phyloP scores from a whole-genome alignment of 2,329 filamentous ascomycete genomes.

The Colletotrichum coccodes region DNA sequence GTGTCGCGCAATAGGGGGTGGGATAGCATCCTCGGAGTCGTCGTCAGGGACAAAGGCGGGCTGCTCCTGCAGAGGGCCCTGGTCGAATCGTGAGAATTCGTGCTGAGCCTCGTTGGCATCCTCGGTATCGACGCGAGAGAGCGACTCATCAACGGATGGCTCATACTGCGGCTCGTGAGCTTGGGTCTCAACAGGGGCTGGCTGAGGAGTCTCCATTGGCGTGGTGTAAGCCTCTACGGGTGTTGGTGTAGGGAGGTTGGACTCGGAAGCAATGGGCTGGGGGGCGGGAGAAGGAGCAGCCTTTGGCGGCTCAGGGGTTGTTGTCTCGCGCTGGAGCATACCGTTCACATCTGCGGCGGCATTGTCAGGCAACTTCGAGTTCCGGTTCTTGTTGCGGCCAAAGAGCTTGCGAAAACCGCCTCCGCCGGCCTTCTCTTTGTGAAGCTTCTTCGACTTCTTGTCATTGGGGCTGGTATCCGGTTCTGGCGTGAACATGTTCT shows the following conservation, averaged over 20 bases:
- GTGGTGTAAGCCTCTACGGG: constrained; percentile 31
- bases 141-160: constrained; percentile 55
- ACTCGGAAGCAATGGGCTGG: constrained; percentile 33
- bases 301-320: constrained; percentile 35
- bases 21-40: constrained; percentile 58
- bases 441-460: constrained; percentile 63
- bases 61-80: constrained; percentile 87
- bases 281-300: constrained; percentile 35
- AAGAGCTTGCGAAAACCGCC: constrained; percentile 74
- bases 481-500: constrained; percentile 51
- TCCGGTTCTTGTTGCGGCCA: constrained; percentile 69
- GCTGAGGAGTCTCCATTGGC: constrained; percentile 31
- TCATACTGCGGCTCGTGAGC: constrained; percentile 51
- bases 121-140: constrained; percentile 69
- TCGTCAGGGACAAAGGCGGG: constrained; percentile 81
- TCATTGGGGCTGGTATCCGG: constrained; percentile 55
- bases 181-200: constrained; percentile 28
- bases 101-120: constrained; percentile 68
- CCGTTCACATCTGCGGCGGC: constrained; percentile 61
- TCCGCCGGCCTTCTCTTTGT: constrained; percentile 57
- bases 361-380: constrained; percentile 66
- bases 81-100: constrained; percentile 79
- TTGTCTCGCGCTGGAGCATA: constrained; percentile 56
- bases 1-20: constrained; percentile 62
- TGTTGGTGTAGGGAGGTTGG: constrained; percentile 31